Evolutionary conservation across 257 asterid species (phyloP), one percentile per base, ranked within the genome.

Genomic region (Penstemon davidsonii): DNA sequence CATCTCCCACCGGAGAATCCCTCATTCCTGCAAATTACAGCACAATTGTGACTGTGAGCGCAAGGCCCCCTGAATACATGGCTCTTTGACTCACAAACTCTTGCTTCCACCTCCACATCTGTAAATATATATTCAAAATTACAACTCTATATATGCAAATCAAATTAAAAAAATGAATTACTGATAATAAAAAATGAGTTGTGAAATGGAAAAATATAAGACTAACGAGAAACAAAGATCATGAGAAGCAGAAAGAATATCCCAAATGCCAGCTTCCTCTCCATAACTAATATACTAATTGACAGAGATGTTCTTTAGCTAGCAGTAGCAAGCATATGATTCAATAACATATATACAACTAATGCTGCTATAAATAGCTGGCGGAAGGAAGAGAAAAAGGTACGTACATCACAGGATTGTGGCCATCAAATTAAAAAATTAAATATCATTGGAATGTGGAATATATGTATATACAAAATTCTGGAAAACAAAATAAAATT

Each of bases 21-120:
- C 57, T 84, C 89, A 8, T 81, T 73, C 67, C 83, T 64, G 73
- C 89, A 84, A 38, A 84, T 83, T 8, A 79, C 11, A 8, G 85
- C 89, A 63, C 89, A 84, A 51, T 79, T 81, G 60, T 81, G 85
- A 50, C 67, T 52, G 9, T 49, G 55, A 0, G 45, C 0, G 45
- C 89, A 84, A 41, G 73, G 7, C 0, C 87, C 89, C 55, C 19
- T 73, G 51, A 55, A 84, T 4, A 66, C 62, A 42, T 77, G 87
- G 77, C 89, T 84, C 75, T 70, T 55, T 10, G 89, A 81, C 55
- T 76, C n/a, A 68, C 89, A 84, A 37, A 77, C 66, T 45, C 89
- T 75, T 37, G 74, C 89, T 68, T 81, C 89, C 61, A 55, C 80
- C 33, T 7, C 52, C 73, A 44, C 54, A 58, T 71, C 82, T 79